phyloP scores from a whole-genome alignment of 2,329 filamentous ascomycete species.

The Ophiobolus disseminans region DNA sequence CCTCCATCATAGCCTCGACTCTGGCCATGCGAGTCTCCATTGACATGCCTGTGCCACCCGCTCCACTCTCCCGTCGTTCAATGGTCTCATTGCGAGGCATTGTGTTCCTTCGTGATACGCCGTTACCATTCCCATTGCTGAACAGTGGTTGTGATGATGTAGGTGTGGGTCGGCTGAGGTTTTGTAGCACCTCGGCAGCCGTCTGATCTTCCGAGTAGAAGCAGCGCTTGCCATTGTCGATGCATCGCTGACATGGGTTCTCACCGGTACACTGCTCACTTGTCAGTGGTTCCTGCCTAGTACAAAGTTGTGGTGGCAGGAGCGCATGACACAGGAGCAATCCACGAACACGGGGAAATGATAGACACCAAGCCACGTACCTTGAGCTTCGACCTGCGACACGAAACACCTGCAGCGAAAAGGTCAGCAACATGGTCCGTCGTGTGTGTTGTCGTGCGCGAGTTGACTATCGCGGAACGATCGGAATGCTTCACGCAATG shows the following conservation, averaged over 20 bases:
- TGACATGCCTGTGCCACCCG: constrained; percentile 31
- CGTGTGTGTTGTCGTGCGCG: constrained; percentile 3
- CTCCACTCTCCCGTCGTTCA: constrained; percentile 37
- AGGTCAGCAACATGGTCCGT: constrained; percentile 16
- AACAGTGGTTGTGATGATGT: constrained; percentile 16
- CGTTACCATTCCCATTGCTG: constrained; percentile 27
- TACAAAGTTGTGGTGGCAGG: background rate
- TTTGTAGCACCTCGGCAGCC: constrained; percentile 46
- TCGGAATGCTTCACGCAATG: constrained; percentile 30
- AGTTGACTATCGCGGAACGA: constrained; percentile 26
- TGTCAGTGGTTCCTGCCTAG: constrained; percentile 6
- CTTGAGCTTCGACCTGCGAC: constrained; percentile 47
- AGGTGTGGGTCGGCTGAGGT: constrained; percentile 44
- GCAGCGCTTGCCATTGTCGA: constrained; percentile 44
- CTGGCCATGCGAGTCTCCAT: constrained; percentile 46
- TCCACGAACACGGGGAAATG: background rate
- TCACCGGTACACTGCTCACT: constrained; percentile 41
- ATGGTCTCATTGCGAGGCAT: constrained; percentile 28
- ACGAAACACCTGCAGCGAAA: constrained; percentile 39
- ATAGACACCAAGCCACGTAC: constrained; percentile 21
- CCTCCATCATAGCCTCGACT: constrained; percentile 46
- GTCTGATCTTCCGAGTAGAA: constrained; percentile 49
- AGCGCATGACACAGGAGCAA: background rate
- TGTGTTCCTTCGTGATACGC: constrained; percentile 21
- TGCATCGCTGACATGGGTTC: constrained; percentile 45